Base-by-base conservation (phyloP, 805 yeast genomes). In the Ogataea nitratoaversa region DNA sequence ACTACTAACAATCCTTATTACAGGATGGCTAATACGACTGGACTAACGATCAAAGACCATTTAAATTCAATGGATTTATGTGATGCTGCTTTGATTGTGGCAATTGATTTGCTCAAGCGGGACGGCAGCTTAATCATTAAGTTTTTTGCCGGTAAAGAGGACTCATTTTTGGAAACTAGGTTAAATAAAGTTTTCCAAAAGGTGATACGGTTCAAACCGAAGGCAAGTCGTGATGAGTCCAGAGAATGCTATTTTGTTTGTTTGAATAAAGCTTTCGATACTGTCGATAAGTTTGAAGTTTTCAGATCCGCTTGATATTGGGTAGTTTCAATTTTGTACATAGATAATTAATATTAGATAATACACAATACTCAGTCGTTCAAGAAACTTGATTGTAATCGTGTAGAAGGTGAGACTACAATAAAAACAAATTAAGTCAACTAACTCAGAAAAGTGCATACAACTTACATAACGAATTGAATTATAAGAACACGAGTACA, bases 21-120 rank as follows among this genome's bases (percentile, higher is more conserved):
- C 65, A 91, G 96, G 98, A 84, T 91, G 85, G 85, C 88, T 35
- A 91, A 91, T 57, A 87, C 97, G 4, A 71, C 89, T 12, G 98
- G 99, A 4, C 65, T 86, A 30, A 76, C 81, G 8, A 79, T 84
- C 30, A 76, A 78, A 47, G 99, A 91, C 60, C 98, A 91, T 62
- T 66, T 74, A 12, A 78, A 78, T 49, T 88, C 96, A 45, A 83
- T 93, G 86, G 90, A 90, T 56, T 66, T 91, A 22, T 91, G 97
- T 60, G 93, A 87, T 52, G 96, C 96, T 0, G 96, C 95, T 0
- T 60, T 93, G 37, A 70, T 86, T 6, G 71, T 90, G 36, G 82
- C 95, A 1, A 70, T 82, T 38, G 83, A 79, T 45, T 62, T 85
- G n/a, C 63, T 93, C 20, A 78, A 70, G 45, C 76, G 79, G 4